A percentile compares a stretch with the other conserved stretches of the same genome.
Conservation (phyloP, 2,329 filamentous ascomycete genomes). For the Alternaria angustiovoidea region DNA sequence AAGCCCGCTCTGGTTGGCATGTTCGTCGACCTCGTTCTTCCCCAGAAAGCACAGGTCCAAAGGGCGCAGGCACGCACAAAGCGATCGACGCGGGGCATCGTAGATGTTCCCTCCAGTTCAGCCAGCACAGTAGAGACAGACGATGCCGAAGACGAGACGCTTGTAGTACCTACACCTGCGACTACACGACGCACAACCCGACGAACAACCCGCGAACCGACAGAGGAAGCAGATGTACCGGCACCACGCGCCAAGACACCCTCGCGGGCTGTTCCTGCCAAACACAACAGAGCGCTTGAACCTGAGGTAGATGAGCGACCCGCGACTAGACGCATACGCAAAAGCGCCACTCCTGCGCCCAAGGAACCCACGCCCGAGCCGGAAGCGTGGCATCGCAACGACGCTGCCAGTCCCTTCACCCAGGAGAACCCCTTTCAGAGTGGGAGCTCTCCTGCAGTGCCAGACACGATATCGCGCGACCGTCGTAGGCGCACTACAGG, state of each 20-base stretch:
- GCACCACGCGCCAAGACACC: conserved; percentile 43
- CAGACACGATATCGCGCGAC: conserved; percentile 49
- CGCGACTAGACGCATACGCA: conserved; percentile 48
- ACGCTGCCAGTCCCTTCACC: conserved; percentile 75
- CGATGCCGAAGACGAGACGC: conserved; percentile 59
- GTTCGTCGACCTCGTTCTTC: conserved; percentile 79
- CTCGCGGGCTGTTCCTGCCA: conserved; percentile 52
- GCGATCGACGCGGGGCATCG: conserved; percentile 87
- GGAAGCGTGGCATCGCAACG: conserved; percentile 53
- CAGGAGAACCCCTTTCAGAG: conserved; percentile 94
- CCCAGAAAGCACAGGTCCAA: conserved; percentile 79
- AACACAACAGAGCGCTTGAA: conserved; percentile 53
- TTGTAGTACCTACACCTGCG: conserved; percentile 55
- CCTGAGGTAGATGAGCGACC: conserved; percentile 46
- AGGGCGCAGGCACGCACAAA: conserved; percentile 79
- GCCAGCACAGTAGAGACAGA: conserved; percentile 65
- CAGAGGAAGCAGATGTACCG: conserved; percentile 45
- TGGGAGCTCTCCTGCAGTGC: conserved; percentile 71
- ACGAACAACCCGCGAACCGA: conserved; percentile 53
- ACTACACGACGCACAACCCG: conserved; percentile 39
- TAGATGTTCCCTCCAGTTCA: conserved; percentile 70
- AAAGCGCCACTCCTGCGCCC: conserved; percentile 49
- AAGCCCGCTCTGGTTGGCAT: conserved; percentile 87
- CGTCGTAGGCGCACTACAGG: conserved; percentile 63
- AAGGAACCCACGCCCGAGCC: conserved; percentile 61